phyloP scores from a whole-genome alignment of 2,329 filamentous ascomycete species.

The Colletotrichum spaethianum region DNA sequence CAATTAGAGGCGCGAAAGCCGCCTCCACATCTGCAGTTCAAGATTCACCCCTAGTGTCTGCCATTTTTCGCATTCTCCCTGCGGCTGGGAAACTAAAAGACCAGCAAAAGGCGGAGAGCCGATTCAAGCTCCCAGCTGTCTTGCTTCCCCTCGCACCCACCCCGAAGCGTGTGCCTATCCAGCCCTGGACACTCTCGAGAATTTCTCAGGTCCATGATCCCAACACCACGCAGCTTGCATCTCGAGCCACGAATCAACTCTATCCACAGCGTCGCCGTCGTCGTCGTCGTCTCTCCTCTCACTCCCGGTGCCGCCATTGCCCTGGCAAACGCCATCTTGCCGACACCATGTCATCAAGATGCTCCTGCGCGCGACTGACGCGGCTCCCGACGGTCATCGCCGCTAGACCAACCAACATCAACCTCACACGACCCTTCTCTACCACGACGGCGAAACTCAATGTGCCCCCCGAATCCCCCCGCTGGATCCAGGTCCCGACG shows the following conservation, averaged over 20 bases:
- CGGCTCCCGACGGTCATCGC: constrained; percentile 28
- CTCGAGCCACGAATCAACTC: constrained; percentile 26
- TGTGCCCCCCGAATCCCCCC: constrained; percentile 84
- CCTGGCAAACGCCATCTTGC: constrained; percentile 18
- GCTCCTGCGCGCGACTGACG: constrained; percentile 37
- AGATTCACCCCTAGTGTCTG: constrained; percentile 12
- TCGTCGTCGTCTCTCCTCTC: not conserved
- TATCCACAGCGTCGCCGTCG: constrained; percentile 10
- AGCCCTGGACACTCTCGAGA: constrained; percentile 34
- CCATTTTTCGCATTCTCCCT: not conserved
- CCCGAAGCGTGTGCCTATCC: constrained; percentile 25
- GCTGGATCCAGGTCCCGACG: constrained; percentile 86
- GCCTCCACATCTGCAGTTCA: not conserved
- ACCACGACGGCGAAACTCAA: constrained; percentile 47
- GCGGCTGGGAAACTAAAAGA: not conserved
- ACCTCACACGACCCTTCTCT: constrained; percentile 50
- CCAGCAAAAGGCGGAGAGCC: not conserved
- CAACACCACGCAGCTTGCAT: constrained; percentile 19
- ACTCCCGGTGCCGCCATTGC: constrained; percentile 14
- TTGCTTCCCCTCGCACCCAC: not conserved
- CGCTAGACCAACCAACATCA: constrained; percentile 23
- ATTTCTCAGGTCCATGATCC: constrained; percentile 41
- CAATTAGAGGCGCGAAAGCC: constrained; percentile 1
- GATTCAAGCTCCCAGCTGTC: not conserved
- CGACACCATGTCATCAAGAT: constrained; percentile 39